A percentile compares a stretch with the other conserved stretches of the same genome.
Evolutionary conservation across 768 basidiomycete species (phyloP).

Genomic region (Coprinopsis strossmayeri): DNA sequence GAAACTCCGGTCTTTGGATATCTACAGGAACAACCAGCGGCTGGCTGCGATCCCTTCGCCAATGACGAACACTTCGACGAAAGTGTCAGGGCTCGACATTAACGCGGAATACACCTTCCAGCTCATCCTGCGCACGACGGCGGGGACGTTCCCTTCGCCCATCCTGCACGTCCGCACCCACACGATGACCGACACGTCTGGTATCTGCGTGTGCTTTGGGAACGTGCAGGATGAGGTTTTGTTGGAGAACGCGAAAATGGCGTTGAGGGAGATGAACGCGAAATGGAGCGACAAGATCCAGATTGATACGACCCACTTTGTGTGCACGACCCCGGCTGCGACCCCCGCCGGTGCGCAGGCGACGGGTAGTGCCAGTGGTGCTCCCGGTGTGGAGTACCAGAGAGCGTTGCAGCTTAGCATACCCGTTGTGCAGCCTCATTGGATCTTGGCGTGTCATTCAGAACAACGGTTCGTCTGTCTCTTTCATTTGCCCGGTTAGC

Average conservation of each 20-base stretch:
- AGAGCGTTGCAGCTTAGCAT: conserved; percentile 92
- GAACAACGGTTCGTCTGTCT: conserved; percentile 64
- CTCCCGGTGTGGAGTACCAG: conserved; percentile 86
- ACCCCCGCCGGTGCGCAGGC: conserved; percentile 53
- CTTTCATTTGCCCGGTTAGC: background rate
- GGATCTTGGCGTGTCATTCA: conserved; percentile 84
- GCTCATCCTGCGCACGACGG: conserved; percentile 85
- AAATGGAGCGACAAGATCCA: conserved; percentile 91
- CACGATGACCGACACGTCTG: conserved; percentile 92
- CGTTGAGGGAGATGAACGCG: conserved; percentile 79
- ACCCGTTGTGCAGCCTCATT: conserved; percentile 91
- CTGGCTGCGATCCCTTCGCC: conserved; percentile 83
- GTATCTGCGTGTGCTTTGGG: conserved; percentile 93
- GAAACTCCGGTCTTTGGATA: conserved; percentile 82
- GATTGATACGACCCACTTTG: conserved; percentile 98
- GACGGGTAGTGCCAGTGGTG: conserved; percentile 42
- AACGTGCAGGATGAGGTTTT: conserved; percentile 72
- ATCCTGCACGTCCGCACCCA: conserved; percentile 81
- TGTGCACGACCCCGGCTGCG: conserved; percentile 84
- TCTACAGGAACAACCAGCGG: conserved; percentile 88
- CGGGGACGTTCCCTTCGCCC: conserved; percentile 86
- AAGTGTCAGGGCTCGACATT: conserved; percentile 75
- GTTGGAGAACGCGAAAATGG: conserved; percentile 75
- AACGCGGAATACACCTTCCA: conserved; percentile 92
- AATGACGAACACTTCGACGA: conserved; percentile 78